Conservation (phyloP, 1,284 basidiomycete genomes). For the Pseudozyma tsukubaensis region DNA sequence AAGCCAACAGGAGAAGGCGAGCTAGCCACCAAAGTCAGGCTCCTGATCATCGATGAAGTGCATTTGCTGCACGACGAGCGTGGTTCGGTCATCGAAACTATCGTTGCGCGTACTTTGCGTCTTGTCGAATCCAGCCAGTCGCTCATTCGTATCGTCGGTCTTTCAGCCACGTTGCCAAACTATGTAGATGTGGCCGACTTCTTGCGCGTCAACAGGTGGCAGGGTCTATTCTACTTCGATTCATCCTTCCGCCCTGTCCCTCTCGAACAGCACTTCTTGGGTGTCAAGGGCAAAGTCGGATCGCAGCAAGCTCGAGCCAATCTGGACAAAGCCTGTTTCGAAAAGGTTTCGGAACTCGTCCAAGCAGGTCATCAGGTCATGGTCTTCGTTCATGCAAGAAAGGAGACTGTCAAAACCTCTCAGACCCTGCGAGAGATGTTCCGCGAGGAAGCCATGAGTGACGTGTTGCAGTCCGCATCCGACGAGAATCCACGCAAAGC, state of each 20-base stretch:
- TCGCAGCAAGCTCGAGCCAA: constrained; percentile 82
- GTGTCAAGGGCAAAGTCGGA: constrained; percentile 90
- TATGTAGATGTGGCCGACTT: constrained; percentile 98
- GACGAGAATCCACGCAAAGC: constrained; percentile 54
- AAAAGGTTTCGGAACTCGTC: constrained; percentile 74
- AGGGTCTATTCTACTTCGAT: constrained; percentile 98
- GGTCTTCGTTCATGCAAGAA: constrained; percentile 99
- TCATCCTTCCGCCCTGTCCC: constrained; percentile 97
- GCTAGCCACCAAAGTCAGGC: constrained; percentile 83
- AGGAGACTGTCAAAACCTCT: constrained; percentile 96
- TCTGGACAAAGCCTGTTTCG: constrained; percentile 87
- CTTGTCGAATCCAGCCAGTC: constrained; percentile 96
- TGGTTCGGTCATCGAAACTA: constrained; percentile 97
- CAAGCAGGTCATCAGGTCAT: constrained; percentile 86
- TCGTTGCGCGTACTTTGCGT: constrained; percentile 92
- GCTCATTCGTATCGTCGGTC: constrained; percentile 95
- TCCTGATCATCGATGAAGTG: constrained; percentile 98
- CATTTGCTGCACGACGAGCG: constrained; percentile 97
- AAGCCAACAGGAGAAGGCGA: constrained; percentile 97
- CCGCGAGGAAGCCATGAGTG: constrained; percentile 77
- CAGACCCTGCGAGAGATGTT: constrained; percentile 86
- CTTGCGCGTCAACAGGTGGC: constrained; percentile 85
- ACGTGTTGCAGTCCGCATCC: constrained; percentile 74
- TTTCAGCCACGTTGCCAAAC: constrained; percentile 98
- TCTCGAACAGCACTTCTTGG: constrained; percentile 96